Evolutionary conservation across 1,284 basidiomycete species (phyloP), one percentile per base, ranked within the genome.

Genomic region (Marasmius oreades): DNA sequence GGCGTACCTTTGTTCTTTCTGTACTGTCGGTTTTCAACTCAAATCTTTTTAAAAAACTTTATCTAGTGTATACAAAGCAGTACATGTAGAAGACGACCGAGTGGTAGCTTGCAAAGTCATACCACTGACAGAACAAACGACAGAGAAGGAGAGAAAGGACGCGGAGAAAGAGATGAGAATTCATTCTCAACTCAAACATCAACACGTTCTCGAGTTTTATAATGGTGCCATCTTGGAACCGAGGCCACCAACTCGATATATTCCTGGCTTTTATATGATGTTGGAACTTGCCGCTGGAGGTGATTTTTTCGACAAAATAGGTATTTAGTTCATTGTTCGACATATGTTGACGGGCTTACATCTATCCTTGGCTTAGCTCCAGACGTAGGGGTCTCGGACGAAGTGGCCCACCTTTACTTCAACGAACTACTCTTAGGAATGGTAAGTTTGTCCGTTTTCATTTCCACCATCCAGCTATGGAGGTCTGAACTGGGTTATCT

Each of bases 221-320:
- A 85, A 86, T 55, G 89, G 86, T 0, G 82, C 89, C 44, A 73
- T 92, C 2, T 84, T 93, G 0, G 92, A 94, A 57, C 73, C 79
- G 37, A 81, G 86, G 58, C 80, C 84, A 57, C 75, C 79, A 55
- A 70, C 75, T 3, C 67, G 72, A 0, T 92, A 85, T 64, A 72
- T 87, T 0, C 88, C 92, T 0, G 94, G 91, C 0, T 80, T 95
- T 43, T 99, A 98, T 69, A 93, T 99, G 79, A 75, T 98, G 24
- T 76, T 99, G 61, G 96, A 98, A 70, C 77, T 96, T 42, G 96
- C 95, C 0, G 88, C 88, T 0, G 95, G 95, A 45, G 96, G 97
- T 0, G 96, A 99, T 70, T 73, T 99, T 42, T 99, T 99, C 69
- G 97, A 99, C 73, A 98, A 98, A 77, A 98, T 99, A 59, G 91